Percentiles rank a stretch among this genome's conserved stretches.
Evolutionary conservation across 495 filamentous ascomycete species (phyloP).

Genomic region (Penicillium canariense): DNA sequence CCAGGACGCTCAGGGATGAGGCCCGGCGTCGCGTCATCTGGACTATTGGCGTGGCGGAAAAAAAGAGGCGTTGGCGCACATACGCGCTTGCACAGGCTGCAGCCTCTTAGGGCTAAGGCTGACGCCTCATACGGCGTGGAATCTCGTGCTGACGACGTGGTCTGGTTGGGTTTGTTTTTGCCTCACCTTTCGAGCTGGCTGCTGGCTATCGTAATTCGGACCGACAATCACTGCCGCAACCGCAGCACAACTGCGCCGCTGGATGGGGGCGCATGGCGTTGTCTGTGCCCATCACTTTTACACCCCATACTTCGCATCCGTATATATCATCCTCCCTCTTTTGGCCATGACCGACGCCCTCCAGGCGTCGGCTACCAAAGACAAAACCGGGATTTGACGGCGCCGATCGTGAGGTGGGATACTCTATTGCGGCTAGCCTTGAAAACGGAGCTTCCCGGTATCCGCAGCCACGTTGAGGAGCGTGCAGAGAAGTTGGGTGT

Average conservation of each 20-base stretch:
- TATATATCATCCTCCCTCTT: too few relatives aligned
- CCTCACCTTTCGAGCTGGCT: too few relatives aligned
- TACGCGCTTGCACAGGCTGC: constrained; percentile 24
- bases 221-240: constrained; percentile 14
- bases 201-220: neutral
- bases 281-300: too few relatives aligned
- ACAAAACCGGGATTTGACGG: neutral
- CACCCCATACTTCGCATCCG: too few relatives aligned
- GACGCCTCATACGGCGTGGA: constrained; percentile 16
- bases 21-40: neutral
- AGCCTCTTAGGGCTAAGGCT: constrained; percentile 42
- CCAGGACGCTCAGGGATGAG: neutral
- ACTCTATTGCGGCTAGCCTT: neutral
- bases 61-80: constrained; percentile 8
- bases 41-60: neutral
- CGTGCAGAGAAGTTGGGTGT: neutral
- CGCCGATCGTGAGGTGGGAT: neutral
- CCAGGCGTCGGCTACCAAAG: neutral
- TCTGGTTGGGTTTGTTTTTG: neutral
- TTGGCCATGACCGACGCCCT: too few relatives aligned
- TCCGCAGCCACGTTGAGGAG: constrained; percentile 1
- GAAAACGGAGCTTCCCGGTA: constrained; percentile 5
- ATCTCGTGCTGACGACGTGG: constrained; percentile 1
- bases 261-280: constrained; percentile 2
- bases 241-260: constrained; percentile 2